Base-by-base conservation (phyloP, 2,329 filamentous ascomycete genomes). In the Cercospora citrullina region DNA sequence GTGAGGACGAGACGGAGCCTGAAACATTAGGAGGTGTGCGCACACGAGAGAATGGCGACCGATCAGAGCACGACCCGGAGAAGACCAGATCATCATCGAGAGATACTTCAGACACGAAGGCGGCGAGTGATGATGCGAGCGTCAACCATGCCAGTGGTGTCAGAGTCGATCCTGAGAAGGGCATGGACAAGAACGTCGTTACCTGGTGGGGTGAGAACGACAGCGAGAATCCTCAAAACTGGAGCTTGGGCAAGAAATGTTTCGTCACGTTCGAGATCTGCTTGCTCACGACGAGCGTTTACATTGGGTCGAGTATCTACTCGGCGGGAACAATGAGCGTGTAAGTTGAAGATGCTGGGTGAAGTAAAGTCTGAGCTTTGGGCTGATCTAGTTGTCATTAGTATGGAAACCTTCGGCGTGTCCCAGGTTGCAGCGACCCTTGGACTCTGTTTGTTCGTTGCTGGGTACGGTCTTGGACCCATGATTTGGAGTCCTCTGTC, bases 251-350 rank as follows among this genome's bases (percentile, higher is more conserved):
- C 60, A 82, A 81, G 74, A 83, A 82, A 68, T 73, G 76, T 55
- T 80, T 81, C 67, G 80, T 84, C 14, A 84, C 81, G 0, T 80
- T 80, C 55, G 74, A 83, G 48, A 74, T 86, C 68, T 84, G 81
- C 63, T 69, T 86, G 7, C 78, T 84, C 65, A 86, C 84, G 0
- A 82, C 84, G 36, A 79, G 80, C 4, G 81, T 87, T 55, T 87
- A 87, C 74, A 81, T 83, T 33, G 84, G 83, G 8, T 83, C 82
- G 3, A 79, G 84, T 0, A 85, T 87, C 33, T 87, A 86, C 71
- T 81, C 82, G 0, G 79, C 84, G 0, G 82, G 84, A 28, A 78
- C 80, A 3, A 51, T 72, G 4, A 75, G 75, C 9, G 75, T 87
- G 55, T 58, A 58, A 58, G 53, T 58, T 58, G 23, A 28, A 58